Base-by-base conservation (phyloP, 2,329 filamentous ascomycete genomes). In the Cladosporium austrohemisphaericum region DNA sequence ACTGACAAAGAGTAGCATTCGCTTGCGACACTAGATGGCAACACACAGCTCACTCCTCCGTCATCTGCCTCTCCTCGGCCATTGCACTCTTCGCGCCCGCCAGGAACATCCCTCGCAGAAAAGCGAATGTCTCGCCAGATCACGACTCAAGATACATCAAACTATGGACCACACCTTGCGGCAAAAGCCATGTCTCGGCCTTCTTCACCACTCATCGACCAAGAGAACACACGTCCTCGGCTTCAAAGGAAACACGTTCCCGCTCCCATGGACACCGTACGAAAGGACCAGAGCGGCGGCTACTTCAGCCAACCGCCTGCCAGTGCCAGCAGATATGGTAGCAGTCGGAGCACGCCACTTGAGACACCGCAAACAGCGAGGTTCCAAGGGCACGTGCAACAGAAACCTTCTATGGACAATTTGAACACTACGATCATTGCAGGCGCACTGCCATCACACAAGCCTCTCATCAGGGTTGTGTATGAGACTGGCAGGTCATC, bases 401-500 rank as follows among this genome's bases (percentile, higher is more conserved):
- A 88, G 59, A 86, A 86, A 61, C 88, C 86, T 47, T 95, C 88
- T 68, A 78, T 92, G 63, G 91, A 96, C 68, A 85, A 85, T 54
- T 85, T 88, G 58, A 83, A 92, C 55, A 69, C 70, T 1, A 71
- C 71, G 54, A 93, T 92, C 79, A 53, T 59, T 23, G 58, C 59
- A 16, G 88, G 88, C 57, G 85, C 86, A 52, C 74, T 96, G 62
- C 91, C 91, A 50, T 79, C 84, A 56, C 88, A 90, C 68, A 89
- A 94, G 67, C 86, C 91, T 52, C 82, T 95, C 53, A 95, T 97
- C 56, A 82, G 91, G 55, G 89, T 96, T 58, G 95, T 97, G 63
- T 95, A 88, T 57, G 93, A 90, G 41, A 88, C 84, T 54, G 93
- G 91, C 44, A 84, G 90, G 54, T 95, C 90, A 40, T 95, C 95